phyloP scores from a whole-genome alignment of 2,329 filamentous ascomycete genomes.

The Diaporthe sp. region DNA sequence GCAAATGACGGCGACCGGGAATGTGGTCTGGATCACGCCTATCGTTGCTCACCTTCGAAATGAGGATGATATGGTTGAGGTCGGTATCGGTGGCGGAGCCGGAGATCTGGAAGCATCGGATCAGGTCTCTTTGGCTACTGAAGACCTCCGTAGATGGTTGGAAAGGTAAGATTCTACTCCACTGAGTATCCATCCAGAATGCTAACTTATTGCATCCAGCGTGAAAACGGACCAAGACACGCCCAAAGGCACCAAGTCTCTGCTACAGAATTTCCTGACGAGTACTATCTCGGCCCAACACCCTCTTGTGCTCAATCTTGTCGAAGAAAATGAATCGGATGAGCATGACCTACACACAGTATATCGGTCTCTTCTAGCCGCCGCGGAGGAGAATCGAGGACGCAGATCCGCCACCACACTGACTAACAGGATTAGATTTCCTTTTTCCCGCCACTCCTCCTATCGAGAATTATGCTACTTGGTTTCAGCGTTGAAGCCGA shows the following conservation, averaged over 20 bases:
- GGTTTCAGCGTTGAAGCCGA: slow-evolving; percentile 76
- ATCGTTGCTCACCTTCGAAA: slow-evolving; percentile 75
- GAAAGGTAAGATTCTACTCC: slow-evolving; percentile 11
- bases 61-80: slow-evolving; percentile 77
- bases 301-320: slow-evolving; percentile 18
- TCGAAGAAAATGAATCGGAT: slow-evolving; percentile 46
- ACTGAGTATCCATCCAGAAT: no score
- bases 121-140: slow-evolving; percentile 70
- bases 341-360: slow-evolving; percentile 39
- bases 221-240: slow-evolving; percentile 8
- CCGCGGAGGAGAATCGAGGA: slow-evolving; percentile 15
- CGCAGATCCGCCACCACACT: slow-evolving; percentile 45
- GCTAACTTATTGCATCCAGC: not conserved
- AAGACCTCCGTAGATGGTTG: slow-evolving; percentile 65
- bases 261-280: slow-evolving; percentile 19
- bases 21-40: slow-evolving; percentile 81
- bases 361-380: slow-evolving; percentile 33
- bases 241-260: slow-evolving; percentile 43
- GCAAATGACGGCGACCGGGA: slow-evolving; percentile 52
- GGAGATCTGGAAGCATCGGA: slow-evolving; percentile 79
- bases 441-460: slow-evolving; percentile 91
- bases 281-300: slow-evolving; percentile 13
- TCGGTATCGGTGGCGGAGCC: slow-evolving; percentile 83
- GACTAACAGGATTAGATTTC: slow-evolving; percentile 71
- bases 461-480: slow-evolving; percentile 83